These are phyloP conservation scores for sunflower (Helianthus annuus) DNA, from an alignment of 129 eudicot species.

Conservation along the genomic window DNA sequence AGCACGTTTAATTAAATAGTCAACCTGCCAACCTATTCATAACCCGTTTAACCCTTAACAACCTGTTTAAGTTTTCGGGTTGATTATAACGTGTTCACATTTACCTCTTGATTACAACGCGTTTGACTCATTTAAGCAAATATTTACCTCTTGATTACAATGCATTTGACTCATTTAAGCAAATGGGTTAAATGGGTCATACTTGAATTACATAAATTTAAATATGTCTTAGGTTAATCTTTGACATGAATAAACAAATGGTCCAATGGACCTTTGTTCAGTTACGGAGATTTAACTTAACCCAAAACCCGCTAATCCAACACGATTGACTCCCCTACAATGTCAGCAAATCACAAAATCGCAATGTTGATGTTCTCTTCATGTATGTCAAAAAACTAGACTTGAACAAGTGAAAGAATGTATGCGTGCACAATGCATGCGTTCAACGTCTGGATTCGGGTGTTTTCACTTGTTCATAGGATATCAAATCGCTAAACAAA, in stretches of 20 bases:
- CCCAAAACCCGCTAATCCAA: background rate
- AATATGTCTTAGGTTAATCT: background rate
- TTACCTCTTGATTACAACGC: background rate
- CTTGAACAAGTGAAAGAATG: background rate
- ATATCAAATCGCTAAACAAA: background rate
- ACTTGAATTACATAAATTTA: background rate
- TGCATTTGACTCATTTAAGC: background rate
- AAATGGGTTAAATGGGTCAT: background rate
- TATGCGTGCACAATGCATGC: background rate
- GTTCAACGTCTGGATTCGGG: background rate
- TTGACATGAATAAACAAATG: background rate
- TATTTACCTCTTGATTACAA: too few relatives aligned
- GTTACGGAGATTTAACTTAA: background rate
- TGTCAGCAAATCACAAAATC: background rate
- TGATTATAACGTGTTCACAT: too few relatives aligned
- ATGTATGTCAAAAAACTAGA: background rate
- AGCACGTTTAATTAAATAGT: background rate
- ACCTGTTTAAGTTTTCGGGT: too few relatives aligned
- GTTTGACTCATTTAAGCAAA: background rate
- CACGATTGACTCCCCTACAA: background rate
- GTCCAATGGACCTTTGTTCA: background rate
- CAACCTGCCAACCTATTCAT: background rate
- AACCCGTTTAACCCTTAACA: too few relatives aligned
- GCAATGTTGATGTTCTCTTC: background rate
- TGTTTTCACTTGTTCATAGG: background rate